Base-by-base conservation (phyloP, 257 asterid species). In the Thymus quinquecostatus region DNA sequence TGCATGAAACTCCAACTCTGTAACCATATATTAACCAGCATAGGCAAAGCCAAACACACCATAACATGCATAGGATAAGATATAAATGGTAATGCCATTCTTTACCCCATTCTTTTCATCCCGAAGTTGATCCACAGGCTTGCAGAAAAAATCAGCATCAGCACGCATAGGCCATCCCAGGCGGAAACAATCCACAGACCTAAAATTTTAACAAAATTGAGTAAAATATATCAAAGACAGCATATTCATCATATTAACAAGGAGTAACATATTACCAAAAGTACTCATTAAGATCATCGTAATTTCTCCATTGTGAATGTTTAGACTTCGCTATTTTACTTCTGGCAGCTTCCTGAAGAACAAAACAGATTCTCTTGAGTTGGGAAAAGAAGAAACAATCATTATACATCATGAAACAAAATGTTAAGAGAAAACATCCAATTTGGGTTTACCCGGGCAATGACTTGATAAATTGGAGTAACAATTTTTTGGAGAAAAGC, bases 91-190 rank as follows among this genome's bases (percentile, higher is more conserved):
- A 54, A 76, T 73, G 71, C 1, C 53, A 69, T 62, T 38, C 75
- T 73, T 64, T 86, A 95, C 99, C 95, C 87, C 96, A 54, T 80
- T 89, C 78, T 79, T 91, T 73, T 89, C 97, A 75, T 75, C 81
- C 65, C 33, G 86, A 69, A 48, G 74, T 69, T 65, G 79, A 70
- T 79, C 87, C 21, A 70, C 73, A 1, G 90, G 86, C 74, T 68
- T 84, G 75, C 97, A 88, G 78, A 95, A 95, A 83, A 89, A 95
- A 85, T 95, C 98, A 82, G 98, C 99, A 84, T 95, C 96, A 69
- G 98, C 98, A 4, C 98, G 99, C 99, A 95, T 95, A 49, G 99
- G 99, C 99, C 99, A 95, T 67, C 99, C 98, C 80, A 95, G 77
- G 36, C 98, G 95, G 78, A 95, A 95, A 84, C 99, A 95, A 83